Evolutionary conservation across 2,329 filamentous ascomycete genomes (phyloP).

Genomic region (Paecilomyces sp.): DNA sequence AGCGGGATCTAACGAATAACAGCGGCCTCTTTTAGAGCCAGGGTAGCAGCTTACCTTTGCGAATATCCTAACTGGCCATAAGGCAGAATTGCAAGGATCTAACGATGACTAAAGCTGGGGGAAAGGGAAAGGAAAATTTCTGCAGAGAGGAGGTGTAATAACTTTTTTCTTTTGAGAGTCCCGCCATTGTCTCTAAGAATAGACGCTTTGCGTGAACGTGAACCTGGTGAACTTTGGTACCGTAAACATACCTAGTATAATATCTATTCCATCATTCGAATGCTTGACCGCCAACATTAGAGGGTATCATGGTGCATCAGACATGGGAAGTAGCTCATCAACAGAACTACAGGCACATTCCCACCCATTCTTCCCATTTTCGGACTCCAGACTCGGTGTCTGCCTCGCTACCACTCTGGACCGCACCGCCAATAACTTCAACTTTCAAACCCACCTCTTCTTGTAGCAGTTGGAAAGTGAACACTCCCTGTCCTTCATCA

Average conservation of each 20-base stretch:
- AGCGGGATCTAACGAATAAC: background rate
- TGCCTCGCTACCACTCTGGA: constrained; percentile 49
- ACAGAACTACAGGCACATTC: constrained; percentile 55
- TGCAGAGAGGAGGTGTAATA: background rate
- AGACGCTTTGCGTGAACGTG: background rate
- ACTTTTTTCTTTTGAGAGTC: background rate
- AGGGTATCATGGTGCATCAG: background rate
- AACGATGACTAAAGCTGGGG: too few relatives aligned
- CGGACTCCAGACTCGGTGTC: constrained; percentile 62
- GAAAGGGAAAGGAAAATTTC: background rate
- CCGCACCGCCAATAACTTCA: constrained; percentile 63
- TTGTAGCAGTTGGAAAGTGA: constrained; percentile 73
- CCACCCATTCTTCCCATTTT: constrained; percentile 90
- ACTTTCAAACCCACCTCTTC: constrained; percentile 71
- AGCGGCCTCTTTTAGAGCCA: background rate
- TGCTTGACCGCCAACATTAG: background rate
- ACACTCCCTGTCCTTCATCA: constrained; percentile 67
- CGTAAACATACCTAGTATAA: background rate
- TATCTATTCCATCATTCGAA: background rate
- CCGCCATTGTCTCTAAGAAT: background rate
- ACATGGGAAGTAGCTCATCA: constrained; percentile 1
- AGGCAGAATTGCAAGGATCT: background rate
- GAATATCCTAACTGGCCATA: background rate
- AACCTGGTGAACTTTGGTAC: background rate
- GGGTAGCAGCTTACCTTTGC: background rate